Base-by-base conservation (phyloP, 306 rosid genomes). In the Sphenostylis stenocarpa region DNA sequence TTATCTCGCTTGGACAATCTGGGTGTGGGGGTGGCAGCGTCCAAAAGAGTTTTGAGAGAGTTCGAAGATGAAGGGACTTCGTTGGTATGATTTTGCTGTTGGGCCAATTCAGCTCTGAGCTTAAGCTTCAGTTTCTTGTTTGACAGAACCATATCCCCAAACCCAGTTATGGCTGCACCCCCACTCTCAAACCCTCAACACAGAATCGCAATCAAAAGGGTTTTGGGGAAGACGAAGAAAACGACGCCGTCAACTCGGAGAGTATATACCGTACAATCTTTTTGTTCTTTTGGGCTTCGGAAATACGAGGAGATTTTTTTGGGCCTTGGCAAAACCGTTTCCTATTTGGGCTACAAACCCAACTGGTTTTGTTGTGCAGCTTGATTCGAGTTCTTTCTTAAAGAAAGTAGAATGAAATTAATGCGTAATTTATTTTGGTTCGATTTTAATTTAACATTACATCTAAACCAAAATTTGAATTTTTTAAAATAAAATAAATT, bases 1-100 rank as follows among this genome's bases (percentile, higher is more conserved):
- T 90, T 90, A 29, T 91, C 91, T 48, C 98, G 70, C 91, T 95
- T 95, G n/a, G 97, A 83, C 28, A 95, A 85, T 77, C 80, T 83
- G 84, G 86, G 82, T 66, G 68, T 87, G 75, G 47, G 88, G 33
- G 80, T 21, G 9, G 79, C 61, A 7, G 94, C 68, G 58, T 86
- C 85, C 26, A 90, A 24, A 74, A 91, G 89, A 17, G 48, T 60
- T 44, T 84, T 88, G 34, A 87, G 77, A 26, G 94, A 87, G 67
- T 77, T 75, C 3, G 81, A 81, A 53, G 81, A 79, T 14, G 78
- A 58, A 14, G 83, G 52, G 14, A 5, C 14, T 36, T 41, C 70
- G 44, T 41, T 76, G 64, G 70, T 3, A 31, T 75, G 36, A 4
- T 85, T 71, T 33, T 82, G 81, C 3, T 66, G 48, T 67, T 41